These are phyloP conservation scores for Talaromyces sp. DNA, from an alignment of 2,329 filamentous ascomycete genomes.

Conservation along the genomic window DNA sequence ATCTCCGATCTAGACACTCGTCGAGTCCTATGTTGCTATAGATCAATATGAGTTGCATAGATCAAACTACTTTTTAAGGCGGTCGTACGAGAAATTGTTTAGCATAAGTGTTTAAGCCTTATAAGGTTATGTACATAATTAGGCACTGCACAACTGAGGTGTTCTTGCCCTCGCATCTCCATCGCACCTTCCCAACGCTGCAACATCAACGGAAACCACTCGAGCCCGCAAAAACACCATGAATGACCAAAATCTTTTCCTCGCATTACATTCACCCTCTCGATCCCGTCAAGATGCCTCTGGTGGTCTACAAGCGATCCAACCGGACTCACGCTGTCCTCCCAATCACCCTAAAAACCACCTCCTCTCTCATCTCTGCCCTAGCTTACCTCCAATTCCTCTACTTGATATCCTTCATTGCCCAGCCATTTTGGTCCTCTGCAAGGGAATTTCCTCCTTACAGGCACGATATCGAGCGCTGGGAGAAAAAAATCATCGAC, in stretches of 20 bases:
- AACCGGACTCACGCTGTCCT: conserved; percentile 11
- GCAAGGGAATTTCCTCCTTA: conserved; percentile 17
- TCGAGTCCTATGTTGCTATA: background rate
- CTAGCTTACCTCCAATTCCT: conserved; percentile 30
- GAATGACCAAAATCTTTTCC: background rate
- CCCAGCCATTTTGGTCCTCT: conserved; percentile 14
- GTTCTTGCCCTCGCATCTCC: background rate
- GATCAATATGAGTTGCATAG: background rate
- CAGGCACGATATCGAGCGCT: conserved; percentile 19
- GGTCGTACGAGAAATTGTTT: no score
- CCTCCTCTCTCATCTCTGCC: conserved; percentile 22
- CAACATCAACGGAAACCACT: background rate
- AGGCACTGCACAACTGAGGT: no score
- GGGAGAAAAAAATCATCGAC: conserved; percentile 26
- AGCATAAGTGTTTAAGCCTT: no score
- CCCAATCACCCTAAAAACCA: conserved; percentile 17
- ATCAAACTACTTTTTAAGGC: background rate
- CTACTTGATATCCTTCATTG: conserved; percentile 23
- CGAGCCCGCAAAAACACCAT: background rate
- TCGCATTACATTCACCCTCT: background rate
- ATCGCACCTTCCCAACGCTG: background rate
- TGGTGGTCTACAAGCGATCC: background rate
- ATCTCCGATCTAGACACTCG: no score
- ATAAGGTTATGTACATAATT: no score
- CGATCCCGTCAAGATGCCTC: conserved; percentile 4